These are phyloP conservation scores for Teratosphaeria viscida DNA, from an alignment of 2,329 filamentous ascomycete species.

Conservation along the genomic window DNA sequence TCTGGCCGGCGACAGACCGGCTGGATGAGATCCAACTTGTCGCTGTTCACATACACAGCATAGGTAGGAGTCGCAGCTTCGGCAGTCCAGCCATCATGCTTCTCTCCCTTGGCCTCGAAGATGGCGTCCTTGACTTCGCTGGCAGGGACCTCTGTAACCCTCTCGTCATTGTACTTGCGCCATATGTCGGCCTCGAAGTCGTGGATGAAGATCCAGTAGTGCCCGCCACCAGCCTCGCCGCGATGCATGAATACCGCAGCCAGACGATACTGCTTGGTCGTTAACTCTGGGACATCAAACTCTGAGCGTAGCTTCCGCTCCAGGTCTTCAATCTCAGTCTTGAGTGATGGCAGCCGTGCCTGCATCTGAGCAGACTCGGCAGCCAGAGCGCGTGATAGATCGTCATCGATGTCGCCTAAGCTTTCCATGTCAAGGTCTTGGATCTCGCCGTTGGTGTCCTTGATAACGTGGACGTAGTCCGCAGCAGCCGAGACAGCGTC, in stretches of 20 bases:
- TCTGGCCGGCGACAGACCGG: constrained; percentile 25
- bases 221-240: constrained; percentile 54
- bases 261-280: constrained; percentile 61
- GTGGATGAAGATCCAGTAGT: constrained; percentile 95
- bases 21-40: constrained; percentile 49
- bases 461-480: constrained; percentile 35
- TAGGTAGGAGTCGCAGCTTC: constrained; percentile 60
- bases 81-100: constrained; percentile 34
- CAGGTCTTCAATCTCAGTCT: constrained; percentile 34
- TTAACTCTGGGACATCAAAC: constrained; percentile 56
- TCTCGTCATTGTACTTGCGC: constrained; percentile 89
- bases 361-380: constrained; percentile 35
- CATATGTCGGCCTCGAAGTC: constrained; percentile 75
- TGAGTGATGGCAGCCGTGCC: constrained; percentile 34
- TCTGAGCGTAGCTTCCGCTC: constrained; percentile 43
- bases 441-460: constrained; percentile 29
- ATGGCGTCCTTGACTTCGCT: constrained; percentile 46
- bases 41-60: constrained; percentile 69
- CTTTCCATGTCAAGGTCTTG: constrained; percentile 24
- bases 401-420: constrained; percentile 32
- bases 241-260: constrained; percentile 92
- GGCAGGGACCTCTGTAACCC: constrained; percentile 54
- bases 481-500: constrained; percentile 22
- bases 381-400: constrained; percentile 34
- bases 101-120: constrained; percentile 50